These are phyloP conservation scores for Chamaenerion angustifolium DNA, from an alignment of 345 rosid genomes.

Conservation along the genomic window DNA sequence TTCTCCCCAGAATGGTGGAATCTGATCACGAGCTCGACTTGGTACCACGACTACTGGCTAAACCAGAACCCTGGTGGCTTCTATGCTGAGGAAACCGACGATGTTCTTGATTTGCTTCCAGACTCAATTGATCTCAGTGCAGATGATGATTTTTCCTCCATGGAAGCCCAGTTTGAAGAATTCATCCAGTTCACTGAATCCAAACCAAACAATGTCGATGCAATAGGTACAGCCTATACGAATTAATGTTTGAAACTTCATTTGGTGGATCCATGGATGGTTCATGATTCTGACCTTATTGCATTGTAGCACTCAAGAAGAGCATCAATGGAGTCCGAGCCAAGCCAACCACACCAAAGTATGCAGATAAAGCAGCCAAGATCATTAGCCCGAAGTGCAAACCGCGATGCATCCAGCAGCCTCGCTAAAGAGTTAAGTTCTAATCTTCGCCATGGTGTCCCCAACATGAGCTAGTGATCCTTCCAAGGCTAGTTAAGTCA, in stretches of 20 bases:
- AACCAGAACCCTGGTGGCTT: conserved; percentile 56
- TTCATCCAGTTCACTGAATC: conserved; percentile 19
- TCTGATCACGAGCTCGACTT: conserved; percentile 53
- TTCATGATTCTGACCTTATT: conserved; percentile 16
- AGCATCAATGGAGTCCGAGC: conserved; percentile 9
- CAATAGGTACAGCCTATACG: not conserved
- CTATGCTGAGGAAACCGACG: conserved; percentile 24
- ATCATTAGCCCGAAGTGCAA: conserved; percentile 24
- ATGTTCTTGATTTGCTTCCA: conserved; percentile 43
- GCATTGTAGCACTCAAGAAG: conserved; percentile 5
- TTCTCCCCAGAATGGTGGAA: conserved; percentile 98
- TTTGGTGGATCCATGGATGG: conserved; percentile 6
- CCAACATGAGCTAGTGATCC: not conserved
- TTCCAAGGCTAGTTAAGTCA: conserved; percentile 15
- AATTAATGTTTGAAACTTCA: not conserved
- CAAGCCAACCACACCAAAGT: conserved; percentile 13
- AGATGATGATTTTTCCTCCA: conserved; percentile 26
- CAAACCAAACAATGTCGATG: conserved; percentile 11
- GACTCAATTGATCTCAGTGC: conserved; percentile 54
- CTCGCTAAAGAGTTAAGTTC: conserved; percentile 20
- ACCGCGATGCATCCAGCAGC: conserved; percentile 42
- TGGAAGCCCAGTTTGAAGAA: conserved; percentile 37
- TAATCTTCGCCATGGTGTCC: not conserved
- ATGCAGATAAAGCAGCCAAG: conserved; percentile 36
- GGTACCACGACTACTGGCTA: conserved; percentile 84